Base-by-base conservation (phyloP, 352 stramenopile species). In the Globisporangium lucens region DNA sequence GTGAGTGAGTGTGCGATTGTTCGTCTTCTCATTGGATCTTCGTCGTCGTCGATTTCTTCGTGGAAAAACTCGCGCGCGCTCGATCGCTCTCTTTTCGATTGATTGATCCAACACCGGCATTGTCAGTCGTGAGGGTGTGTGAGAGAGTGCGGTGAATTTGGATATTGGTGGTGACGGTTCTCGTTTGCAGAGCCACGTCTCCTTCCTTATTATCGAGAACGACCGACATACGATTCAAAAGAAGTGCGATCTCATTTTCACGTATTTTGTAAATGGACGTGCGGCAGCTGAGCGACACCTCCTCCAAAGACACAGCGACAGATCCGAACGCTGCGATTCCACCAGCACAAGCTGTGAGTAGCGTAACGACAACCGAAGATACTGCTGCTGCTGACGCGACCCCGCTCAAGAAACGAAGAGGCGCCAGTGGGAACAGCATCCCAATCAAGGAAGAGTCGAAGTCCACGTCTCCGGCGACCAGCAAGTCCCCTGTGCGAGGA, bases 321-420 rank as follows among this genome's bases (percentile, higher is more conserved):
- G 20, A 49, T 49, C 56, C 56, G 10, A 61, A 15, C 56, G 56
- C 56, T 46, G 56, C 56, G 20, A 49, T 30, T 30, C 56, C 56
- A 47, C 56, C 22, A 29, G 33, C 56, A 29, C 30, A 47, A 22
- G 20, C 33, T n/a, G 56, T n/a, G 56, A 61, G 33, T n/a, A 33
- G 10, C 33, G n/a, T 33, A 24, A 22, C 30, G 27, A 63, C 66
- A 12, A 33, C 38, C 17, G 29, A 20, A 4, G 27, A 43, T n/a
- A n/a, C 58, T 30, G 61, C 74, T 41, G 69, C 33, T 41, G 69
- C 33, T 13, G 47, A 85, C 73, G 43, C 76, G 41, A 83, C 79
- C 33, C 79, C 82, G 29, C 79, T 73, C 29, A 90, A 90, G 73
- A 85, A 85, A 70, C 79, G 79, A 57, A 73, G 69, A 68, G 74